Percentiles rank a stretch among this genome's conserved stretches.
Evolutionary conservation across 2,329 filamentous ascomycete genomes (phyloP).

Genomic region (Penicillium sp.): DNA sequence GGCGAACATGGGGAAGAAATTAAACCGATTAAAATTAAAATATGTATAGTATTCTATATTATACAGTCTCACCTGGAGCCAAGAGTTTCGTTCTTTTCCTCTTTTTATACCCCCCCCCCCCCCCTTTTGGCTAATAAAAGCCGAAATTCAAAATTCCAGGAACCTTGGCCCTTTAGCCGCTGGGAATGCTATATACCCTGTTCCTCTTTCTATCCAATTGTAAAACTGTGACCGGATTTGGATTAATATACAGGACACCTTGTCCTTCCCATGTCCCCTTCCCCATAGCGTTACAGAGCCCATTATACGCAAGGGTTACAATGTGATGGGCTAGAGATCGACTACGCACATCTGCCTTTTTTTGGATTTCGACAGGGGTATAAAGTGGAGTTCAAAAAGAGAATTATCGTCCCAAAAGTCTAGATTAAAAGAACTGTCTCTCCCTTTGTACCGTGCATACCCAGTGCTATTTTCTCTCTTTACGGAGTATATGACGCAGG

Average conservation of each 20-base stretch:
- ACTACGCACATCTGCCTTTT: conserved; percentile 15
- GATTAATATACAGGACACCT: not conserved
- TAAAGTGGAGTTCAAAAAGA: conserved; percentile 17
- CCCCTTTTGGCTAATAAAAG: not conserved
- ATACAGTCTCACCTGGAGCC: too few relatives aligned
- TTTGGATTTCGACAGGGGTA: conserved; percentile 14
- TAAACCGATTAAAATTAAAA: not conserved
- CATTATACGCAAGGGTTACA: conserved; percentile 29
- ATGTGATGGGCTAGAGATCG: conserved; percentile 19
- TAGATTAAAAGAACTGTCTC: conserved; percentile 9
- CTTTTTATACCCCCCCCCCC: not conserved
- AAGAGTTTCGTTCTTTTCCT: not conserved
- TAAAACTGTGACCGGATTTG: conserved; percentile 12
- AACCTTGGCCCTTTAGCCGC: conserved; percentile 17
- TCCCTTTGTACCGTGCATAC: conserved; percentile 21
- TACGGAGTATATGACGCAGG: conserved; percentile 27
- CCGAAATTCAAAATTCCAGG: not conserved
- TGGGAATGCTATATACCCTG: conserved; percentile 14
- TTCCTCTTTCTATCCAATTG: not conserved
- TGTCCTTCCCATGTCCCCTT: not conserved
- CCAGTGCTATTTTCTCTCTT: conserved; percentile 11
- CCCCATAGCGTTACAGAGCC: conserved; percentile 8
- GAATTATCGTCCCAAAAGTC: conserved; percentile 19
- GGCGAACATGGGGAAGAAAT: conserved; percentile 24
- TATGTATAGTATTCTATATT: too few relatives aligned